Evolutionary conservation across 805 yeast genomes (phyloP).

Genomic region (Pichia rugopelliculosa): DNA sequence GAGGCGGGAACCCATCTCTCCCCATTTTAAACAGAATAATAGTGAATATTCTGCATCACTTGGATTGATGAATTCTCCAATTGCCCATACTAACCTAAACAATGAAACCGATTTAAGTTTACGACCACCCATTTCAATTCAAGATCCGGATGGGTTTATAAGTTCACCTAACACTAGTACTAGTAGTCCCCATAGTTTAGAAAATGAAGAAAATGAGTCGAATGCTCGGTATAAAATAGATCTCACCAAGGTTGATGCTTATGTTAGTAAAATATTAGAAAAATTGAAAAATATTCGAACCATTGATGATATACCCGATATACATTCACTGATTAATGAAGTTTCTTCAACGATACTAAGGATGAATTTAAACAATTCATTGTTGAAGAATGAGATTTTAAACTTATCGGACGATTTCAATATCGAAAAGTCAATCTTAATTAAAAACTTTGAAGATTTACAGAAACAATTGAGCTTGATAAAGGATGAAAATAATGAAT

Average conservation of each 20-base stretch:
- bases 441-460: constrained; percentile 22
- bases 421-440: constrained; percentile 26
- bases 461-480: constrained; percentile 22
- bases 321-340: background rate
- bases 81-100: background rate
- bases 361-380: constrained; percentile 27
- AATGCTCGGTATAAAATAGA: background rate
- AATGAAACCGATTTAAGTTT: background rate
- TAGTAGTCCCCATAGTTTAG: background rate
- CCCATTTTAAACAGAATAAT: background rate
- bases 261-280: background rate
- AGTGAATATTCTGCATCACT: background rate
- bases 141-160: background rate
- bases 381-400: constrained; percentile 23
- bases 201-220: background rate
- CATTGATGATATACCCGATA: background rate
- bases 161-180: background rate
- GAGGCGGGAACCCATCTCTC: background rate
- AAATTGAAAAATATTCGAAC: background rate
- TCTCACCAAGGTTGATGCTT: background rate
- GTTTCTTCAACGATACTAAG: constrained; percentile 22
- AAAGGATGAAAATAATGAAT: constrained; percentile 25
- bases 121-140: background rate
- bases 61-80: background rate
- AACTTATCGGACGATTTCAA: constrained; percentile 23